Conservation (phyloP, 2,329 filamentous ascomycete species). For the Stylonectria norvegica region DNA sequence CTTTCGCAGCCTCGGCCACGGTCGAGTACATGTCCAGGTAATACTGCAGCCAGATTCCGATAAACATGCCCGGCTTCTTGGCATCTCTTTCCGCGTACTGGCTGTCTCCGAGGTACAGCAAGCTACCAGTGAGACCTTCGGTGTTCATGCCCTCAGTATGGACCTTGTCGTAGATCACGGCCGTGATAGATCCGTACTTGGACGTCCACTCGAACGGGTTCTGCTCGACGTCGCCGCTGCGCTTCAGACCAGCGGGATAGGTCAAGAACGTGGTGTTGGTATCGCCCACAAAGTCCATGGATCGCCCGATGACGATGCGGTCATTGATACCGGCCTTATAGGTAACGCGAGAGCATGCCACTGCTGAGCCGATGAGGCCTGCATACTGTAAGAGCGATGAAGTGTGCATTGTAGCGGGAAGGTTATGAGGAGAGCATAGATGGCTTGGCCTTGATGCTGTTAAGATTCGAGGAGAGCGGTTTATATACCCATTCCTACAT, state of each 20-base stretch:
- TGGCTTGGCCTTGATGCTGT: no score
- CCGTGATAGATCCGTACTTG: conserved; percentile 11
- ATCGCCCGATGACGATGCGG: conserved; percentile 9
- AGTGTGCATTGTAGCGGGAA: no score
- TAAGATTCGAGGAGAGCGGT: no score
- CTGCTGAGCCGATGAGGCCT: no score
- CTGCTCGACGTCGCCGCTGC: conserved; percentile 8
- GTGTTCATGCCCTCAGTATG: conserved; percentile 16
- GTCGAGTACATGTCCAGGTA: conserved; percentile 15
- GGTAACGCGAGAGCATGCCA: conserved; percentile 9
- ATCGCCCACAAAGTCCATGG: conserved; percentile 11
- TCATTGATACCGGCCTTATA: conserved; percentile 1
- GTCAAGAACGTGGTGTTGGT: conserved; percentile 12
- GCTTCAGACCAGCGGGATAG: conserved; percentile 10
- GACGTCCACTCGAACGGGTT: conserved; percentile 14
- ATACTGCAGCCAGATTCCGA: conserved; percentile 17
- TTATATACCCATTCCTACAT: no score
- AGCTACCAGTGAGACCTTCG: conserved; percentile 11
- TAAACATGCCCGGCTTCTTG: conserved; percentile 6
- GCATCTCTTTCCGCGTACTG: conserved; percentile 13
- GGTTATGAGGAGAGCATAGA: no score
- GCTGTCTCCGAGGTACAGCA: conserved; percentile 21
- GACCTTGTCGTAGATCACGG: conserved; percentile 12
- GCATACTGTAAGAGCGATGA: no score
- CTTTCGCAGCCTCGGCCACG: conserved; percentile 5